Base-by-base conservation (phyloP, 2,329 filamentous ascomycete species). In the Cladophialophora yegresii region DNA sequence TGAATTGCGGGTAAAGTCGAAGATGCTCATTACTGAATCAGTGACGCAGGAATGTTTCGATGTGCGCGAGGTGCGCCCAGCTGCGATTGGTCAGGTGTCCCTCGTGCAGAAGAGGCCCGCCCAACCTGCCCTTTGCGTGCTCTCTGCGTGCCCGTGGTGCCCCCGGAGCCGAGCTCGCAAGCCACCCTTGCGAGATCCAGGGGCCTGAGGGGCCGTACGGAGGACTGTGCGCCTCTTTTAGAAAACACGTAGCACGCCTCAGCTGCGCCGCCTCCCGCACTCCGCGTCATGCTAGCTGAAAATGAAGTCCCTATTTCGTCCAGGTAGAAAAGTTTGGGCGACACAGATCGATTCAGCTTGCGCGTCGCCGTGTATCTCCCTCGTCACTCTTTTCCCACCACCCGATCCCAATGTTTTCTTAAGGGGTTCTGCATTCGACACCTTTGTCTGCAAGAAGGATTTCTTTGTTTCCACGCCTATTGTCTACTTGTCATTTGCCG, bases 31-130 rank as follows among this genome's bases (percentile, higher is more conserved):
- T 9, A 26, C 20, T 50, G 47, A 50, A 50, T 50, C 47, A 13
- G 47, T 59, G 57, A 59, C 45, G 57, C 57, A 59, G 45, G 26
- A 28, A 33, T 36, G 57, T 59, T 50, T 59, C 57, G 57, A 51
- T 50, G 43, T 50, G 57, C 43, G 57, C 43, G 45, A 50, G 57
- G 43, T 22, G 47, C 47, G 20, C 47, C 47, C 47, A 26, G 47
- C 47, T 20, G 33, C 33, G 28, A 59, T 59, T 59, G 57, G 57
- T 28, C 20, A 43, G 36, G 36, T 43, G 5, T 43, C 36, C 36
- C 16, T 8, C 4, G 16, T 43, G 12, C 51, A 20, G 23, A 32
- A 28, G 47, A 30, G 57, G 26, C 20, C 57, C 57, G 57, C 57
- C 57, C 51, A 36, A 59, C n/a, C 33, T 59, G 30, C 57, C 57